Base-by-base conservation (phyloP, 139 green algal species). In the Bryopsis sp. region DNA sequence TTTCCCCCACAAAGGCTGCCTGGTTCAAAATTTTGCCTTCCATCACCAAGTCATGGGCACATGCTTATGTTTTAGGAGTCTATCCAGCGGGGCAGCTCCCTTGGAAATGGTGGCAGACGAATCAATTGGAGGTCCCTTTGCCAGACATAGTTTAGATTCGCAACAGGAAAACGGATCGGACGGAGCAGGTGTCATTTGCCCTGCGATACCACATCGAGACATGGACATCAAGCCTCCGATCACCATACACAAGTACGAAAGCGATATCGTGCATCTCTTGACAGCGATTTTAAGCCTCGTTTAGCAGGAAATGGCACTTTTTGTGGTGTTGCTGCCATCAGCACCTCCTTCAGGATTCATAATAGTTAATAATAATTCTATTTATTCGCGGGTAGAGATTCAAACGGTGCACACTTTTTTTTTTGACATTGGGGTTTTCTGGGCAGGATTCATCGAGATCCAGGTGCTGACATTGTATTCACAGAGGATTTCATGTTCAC, bases 121-220 rank as follows among this genome's bases (percentile, higher is more conserved):
- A 6, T 61, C 24, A 32, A 36, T 61, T 32, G 50, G 50, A 6
- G 24, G 19, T 15, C 8, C 33, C 50, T 28, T 35, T 26, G 33
- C 8, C 19, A 6, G 24, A 61, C 24, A 28, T 35, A 36, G 6
- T 26, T 11, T 33, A 36, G 8, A 33, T 6, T 28, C 24, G 6
- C 6, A 61, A 61, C 19, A 26, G 50, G 15, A 28, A 35, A 28
- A 26, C 11, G 50, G 50, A 61, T 6, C 24, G 33, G 19, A 28
- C 31, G 15, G 50, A 61, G 50, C 24, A 61, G 33, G 31, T 26
- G 50, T 61, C 6, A 28, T 36, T 61, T 33, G 50, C 50, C 24
- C 50, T 28, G 50, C 50, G 19, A 61, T 61, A 36, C 50, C 50
- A 8, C 50, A 61, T 32, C 50, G 50, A 61, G 24, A 61, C 5